A percentile compares a stretch with the other conserved stretches of the same genome.
phyloP scores from a whole-genome alignment of 192 early-diverging fungal genomes.

The Linnemannia elongata region DNA sequence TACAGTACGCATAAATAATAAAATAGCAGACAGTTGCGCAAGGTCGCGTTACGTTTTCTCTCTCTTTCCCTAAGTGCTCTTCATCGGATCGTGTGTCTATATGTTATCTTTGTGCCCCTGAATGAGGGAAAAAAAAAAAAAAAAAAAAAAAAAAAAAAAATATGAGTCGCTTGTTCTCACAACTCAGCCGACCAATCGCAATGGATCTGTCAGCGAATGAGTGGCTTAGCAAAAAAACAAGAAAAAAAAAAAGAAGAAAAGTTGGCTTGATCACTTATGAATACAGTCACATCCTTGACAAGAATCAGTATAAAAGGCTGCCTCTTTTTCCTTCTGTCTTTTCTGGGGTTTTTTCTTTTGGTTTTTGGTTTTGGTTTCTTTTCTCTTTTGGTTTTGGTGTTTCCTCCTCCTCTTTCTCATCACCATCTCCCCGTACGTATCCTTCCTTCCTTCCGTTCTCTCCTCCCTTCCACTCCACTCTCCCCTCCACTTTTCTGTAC shows the following conservation, averaged over 20 bases:
- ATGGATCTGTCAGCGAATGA: neutral
- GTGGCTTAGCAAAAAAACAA: slow-evolving; percentile 13
- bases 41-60: neutral
- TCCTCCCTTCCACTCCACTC: neutral
- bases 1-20: neutral
- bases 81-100: neutral
- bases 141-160: neutral
- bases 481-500: neutral
- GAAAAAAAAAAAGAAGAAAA: slow-evolving; percentile 29
- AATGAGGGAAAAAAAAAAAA: neutral
- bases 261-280: neutral
- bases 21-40: neutral
- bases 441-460: neutral
- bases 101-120: neutral
- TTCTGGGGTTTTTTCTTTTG: slow-evolving; percentile 57
- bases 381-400: slow-evolving; percentile 39
- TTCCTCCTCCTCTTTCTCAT: slow-evolving; percentile 14
- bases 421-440: slow-evolving; percentile 19
- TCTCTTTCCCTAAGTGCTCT: neutral
- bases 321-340: slow-evolving; percentile 15
- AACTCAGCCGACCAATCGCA: slow-evolving; percentile 2
- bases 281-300: neutral
- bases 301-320: slow-evolving; percentile 15
- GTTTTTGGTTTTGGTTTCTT: slow-evolving; percentile 49
- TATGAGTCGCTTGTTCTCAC: neutral